Percentiles rank a stretch among this genome's conserved stretches.
Conservation (phyloP, 2,329 filamentous ascomycete species). For the Periconia sp. region DNA sequence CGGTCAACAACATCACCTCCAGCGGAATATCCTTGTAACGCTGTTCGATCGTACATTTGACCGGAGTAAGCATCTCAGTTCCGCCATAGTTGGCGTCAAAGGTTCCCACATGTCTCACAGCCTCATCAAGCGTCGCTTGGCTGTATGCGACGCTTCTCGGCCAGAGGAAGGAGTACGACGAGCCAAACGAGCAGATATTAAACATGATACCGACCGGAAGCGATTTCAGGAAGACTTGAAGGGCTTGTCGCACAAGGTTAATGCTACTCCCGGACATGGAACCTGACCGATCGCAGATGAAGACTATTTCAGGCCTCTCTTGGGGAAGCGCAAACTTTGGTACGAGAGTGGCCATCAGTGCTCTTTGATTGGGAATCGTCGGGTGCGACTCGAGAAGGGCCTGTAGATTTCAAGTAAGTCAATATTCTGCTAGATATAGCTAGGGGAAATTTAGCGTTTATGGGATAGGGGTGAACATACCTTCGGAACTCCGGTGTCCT, state of each 20-base stretch:
- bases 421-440: background rate
- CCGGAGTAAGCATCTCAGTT: constrained; percentile 58
- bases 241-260: constrained; percentile 58
- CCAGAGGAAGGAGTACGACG: constrained; percentile 55
- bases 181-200: constrained; percentile 74
- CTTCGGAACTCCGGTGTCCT: constrained; percentile 64
- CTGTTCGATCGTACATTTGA: constrained; percentile 55
- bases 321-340: constrained; percentile 70
- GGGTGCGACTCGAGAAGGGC: constrained; percentile 72
- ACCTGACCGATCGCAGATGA: constrained; percentile 74
- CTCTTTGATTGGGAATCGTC: constrained; percentile 64
- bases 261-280: constrained; percentile 65
- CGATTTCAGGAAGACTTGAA: constrained; percentile 70
- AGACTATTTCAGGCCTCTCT: constrained; percentile 68
- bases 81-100: constrained; percentile 59
- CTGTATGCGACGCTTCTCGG: constrained; percentile 54
- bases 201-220: constrained; percentile 69
- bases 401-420: background rate
- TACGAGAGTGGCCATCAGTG: constrained; percentile 73
- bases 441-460: background rate
- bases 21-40: constrained; percentile 54
- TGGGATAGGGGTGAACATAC: background rate
- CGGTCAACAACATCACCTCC: constrained; percentile 63
- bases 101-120: constrained; percentile 49
- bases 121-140: constrained; percentile 52